Base-by-base conservation (phyloP, 1,284 basidiomycete genomes). In the Cryptococcus jaspeensis region DNA sequence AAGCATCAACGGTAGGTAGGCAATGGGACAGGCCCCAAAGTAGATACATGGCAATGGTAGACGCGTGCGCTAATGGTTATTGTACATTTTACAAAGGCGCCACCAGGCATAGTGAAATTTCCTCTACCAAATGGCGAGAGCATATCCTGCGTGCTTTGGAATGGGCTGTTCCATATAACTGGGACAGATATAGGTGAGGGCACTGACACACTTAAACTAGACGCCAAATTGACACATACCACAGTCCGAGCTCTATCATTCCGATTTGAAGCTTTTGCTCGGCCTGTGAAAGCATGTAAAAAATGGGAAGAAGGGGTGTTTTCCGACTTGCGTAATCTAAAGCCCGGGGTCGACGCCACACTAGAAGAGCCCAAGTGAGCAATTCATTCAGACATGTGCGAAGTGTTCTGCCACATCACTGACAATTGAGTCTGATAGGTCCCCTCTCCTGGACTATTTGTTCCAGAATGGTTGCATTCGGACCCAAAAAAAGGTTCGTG, bases 381-480 rank as follows among this genome's bases (percentile, higher is more conserved):
- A 4, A 18, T 22, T 45, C 5, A 32, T 4, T 4, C 5, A 32
- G 28, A 5, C 9, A 32, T 32, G 15, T 56, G 36, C n/a, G 36
- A 11, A 45, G 44, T 9, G 12, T 22, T 35, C 43, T 16, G 16
- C 25, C 18, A 8, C 9, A 28, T 13, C 11, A 51, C 18, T 39
- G 15, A 50, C 22, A 16, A 22, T 28, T n/a, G 39, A 46, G 5
- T 41, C 16, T 3, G 7, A 18, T 49, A 76, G 76, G 56, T 75
- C 73, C 1, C 66, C n/a, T 88, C 92, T 81, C 38, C 81, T 96
- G 16, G 91, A 95, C 70, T 82, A 93, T 36, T 80, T 96, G 15
- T 95, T 94, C 85, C 92, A 92, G 76, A 92, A 90, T 68, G 90
- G 92, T 70, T 93, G 91, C 74, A 94, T 96, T 62, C 85, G 92